Percentiles rank a stretch among this genome's conserved stretches.
phyloP scores from a whole-genome alignment of 768 basidiomycete species.

The Sarcodon sp. region DNA sequence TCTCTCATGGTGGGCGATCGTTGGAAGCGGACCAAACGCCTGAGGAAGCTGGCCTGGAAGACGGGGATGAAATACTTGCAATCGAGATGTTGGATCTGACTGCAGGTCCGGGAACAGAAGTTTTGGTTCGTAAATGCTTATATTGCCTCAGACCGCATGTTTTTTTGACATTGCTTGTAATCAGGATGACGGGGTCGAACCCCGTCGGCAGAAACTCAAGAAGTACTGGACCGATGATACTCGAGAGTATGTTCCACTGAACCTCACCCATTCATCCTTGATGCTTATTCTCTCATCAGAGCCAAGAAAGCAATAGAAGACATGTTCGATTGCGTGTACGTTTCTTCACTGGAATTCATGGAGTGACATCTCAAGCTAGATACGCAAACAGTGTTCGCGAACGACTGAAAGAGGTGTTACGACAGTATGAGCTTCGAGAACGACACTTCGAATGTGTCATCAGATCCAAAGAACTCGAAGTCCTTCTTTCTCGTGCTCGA shows the following conservation, averaged over 20 bases:
- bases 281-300: conserved; percentile 21
- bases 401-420: conserved; percentile 76
- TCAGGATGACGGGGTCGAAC: conserved; percentile 55
- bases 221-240: conserved; percentile 77
- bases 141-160: background rate
- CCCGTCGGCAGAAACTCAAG: conserved; percentile 54
- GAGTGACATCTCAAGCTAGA: background rate
- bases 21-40: conserved; percentile 77
- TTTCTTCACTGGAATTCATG: conserved; percentile 5
- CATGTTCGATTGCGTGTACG: conserved; percentile 79
- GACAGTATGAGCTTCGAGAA: conserved; percentile 83
- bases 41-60: conserved; percentile 80
- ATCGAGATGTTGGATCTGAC: conserved; percentile 89
- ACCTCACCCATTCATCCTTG: background rate
- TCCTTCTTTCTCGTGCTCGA: conserved; percentile 75
- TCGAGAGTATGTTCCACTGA: conserved; percentile 41
- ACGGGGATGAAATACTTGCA: conserved; percentile 80
- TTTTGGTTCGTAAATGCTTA: conserved; percentile 31
- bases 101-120: conserved; percentile 46
- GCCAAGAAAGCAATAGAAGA: conserved; percentile 67
- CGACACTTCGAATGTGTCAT: conserved; percentile 88
- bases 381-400: conserved; percentile 51
- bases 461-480: conserved; percentile 85
- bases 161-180: conserved; percentile 3
- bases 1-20: conserved; percentile 70